phyloP scores from a whole-genome alignment of 805 yeast species.

The Wickerhamomyces sydowiorum region DNA sequence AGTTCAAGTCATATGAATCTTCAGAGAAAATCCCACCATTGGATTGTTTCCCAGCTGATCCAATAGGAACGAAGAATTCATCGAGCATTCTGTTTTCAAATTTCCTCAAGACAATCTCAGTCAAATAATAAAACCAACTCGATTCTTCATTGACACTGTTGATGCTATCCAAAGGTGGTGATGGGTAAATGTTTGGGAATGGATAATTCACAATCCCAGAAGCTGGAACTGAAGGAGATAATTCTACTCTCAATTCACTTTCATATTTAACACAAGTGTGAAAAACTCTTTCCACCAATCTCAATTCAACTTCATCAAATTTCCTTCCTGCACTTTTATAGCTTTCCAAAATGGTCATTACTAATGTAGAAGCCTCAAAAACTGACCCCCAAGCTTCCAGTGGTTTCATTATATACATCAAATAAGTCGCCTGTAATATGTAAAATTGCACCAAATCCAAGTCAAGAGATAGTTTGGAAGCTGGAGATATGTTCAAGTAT shows the following conservation, averaged over 20 bases:
- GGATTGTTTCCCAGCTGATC: slow-evolving; percentile 3
- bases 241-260: slow-evolving; percentile 20
- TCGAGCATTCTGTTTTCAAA: slow-evolving; percentile 20
- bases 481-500: slow-evolving; percentile 8
- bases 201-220: slow-evolving; percentile 21
- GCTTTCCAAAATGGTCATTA: slow-evolving; percentile 16
- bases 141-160: slow-evolving; percentile 13
- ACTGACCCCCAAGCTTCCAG: slow-evolving; percentile 17
- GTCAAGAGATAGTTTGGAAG: slow-evolving; percentile 9
- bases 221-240: slow-evolving; percentile 19
- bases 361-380: slow-evolving; percentile 14
- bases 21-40: slow-evolving; percentile 8
- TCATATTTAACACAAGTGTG: slow-evolving; percentile 20
- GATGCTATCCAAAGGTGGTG: slow-evolving; percentile 15
- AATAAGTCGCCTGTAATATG: slow-evolving; percentile 13
- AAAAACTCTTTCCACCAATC: slow-evolving; percentile 16
- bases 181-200: slow-evolving; percentile 18
- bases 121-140: slow-evolving; percentile 20
- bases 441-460: slow-evolving; percentile 12
- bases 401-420: slow-evolving; percentile 21
- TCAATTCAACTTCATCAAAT: slow-evolving; percentile 13
- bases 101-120: slow-evolving; percentile 20
- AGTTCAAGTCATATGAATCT: slow-evolving; percentile 11
- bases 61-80: slow-evolving; percentile 16
- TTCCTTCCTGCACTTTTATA: slow-evolving; percentile 12